Base-by-base conservation (phyloP, 257 asterid genomes). In the Striga asiatica region DNA sequence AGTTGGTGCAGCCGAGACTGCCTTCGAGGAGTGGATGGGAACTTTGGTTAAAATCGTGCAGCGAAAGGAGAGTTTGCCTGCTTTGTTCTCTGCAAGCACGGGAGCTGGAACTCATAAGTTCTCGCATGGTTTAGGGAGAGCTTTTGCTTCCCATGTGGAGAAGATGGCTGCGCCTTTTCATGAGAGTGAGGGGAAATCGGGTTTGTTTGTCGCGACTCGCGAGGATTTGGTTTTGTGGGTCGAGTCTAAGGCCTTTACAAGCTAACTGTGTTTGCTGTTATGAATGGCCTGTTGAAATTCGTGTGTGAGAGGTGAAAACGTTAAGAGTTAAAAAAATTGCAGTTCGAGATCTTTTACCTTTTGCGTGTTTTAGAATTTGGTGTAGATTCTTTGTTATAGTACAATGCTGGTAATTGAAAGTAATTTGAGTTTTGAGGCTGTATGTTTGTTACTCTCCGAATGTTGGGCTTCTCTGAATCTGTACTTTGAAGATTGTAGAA, bases 11-110 rank as follows among this genome's bases (percentile, higher is more conserved):
- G 95, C 98, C 10, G 78, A 72, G 6, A 84, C 97, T 9, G 97
- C 97, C 3, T 72, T 92, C 8, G 97, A 92, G 65, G 98, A 87
- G 56, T 92, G 98, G 97, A 76, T 84, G 94, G 60, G 67, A 9
- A 75, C 81, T 10, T 28, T 92, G n/a, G 82, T 80, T 4, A 82
- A 66, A 53, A 80, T 74, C 0, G 83, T 87, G 27, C 74, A 64
- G 41, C 78, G 84, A 1, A 66, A 71, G 12, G 96, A 81, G 66
- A 61, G 54, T 0, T 68, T 91, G 76, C 96, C 98, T 0, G 88
- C 81, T 2, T 18, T 87, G 62, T 74, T 87, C 37, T 74, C 89
- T 0, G 98, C 98, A 0, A 79, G 65, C 66, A 82, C 98, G 0
- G 98, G 98, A 20, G 70, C 93, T 0, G 98, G 98, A 6, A 80